Conservation (phyloP, 2,329 filamentous ascomycete species). For the Sarocladium oryzae region DNA sequence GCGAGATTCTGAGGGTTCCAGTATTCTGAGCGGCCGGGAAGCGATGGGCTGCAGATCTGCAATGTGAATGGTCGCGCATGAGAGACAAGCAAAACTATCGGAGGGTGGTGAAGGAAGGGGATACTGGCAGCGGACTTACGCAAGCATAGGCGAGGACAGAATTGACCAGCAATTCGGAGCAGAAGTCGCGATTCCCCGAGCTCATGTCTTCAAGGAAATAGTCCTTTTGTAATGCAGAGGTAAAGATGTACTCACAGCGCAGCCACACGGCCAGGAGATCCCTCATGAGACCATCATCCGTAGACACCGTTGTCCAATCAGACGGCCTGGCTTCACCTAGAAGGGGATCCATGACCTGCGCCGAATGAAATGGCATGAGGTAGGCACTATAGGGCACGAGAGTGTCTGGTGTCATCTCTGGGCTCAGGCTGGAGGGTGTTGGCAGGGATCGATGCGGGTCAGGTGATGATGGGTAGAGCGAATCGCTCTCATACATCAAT, state of each 20-base stretch:
- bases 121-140: slow-evolving; percentile 25
- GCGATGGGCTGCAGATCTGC: slow-evolving; percentile 23
- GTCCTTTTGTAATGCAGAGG: slow-evolving; percentile 31
- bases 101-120: too few relatives aligned
- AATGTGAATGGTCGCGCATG: not conserved
- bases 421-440: slow-evolving; percentile 3
- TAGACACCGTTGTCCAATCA: slow-evolving; percentile 29
- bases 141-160: slow-evolving; percentile 28
- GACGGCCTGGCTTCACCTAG: slow-evolving; percentile 24
- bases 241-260: slow-evolving; percentile 30
- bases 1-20: slow-evolving; percentile 28
- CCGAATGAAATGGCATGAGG: slow-evolving; percentile 30
- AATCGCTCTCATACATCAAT: slow-evolving; percentile 19
- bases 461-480: slow-evolving; percentile 9
- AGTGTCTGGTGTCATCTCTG: not conserved
- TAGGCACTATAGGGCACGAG: slow-evolving; percentile 14
- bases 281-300: slow-evolving; percentile 28
- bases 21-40: slow-evolving; percentile 25
- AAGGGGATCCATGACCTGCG: slow-evolving; percentile 25
- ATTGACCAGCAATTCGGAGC: slow-evolving; percentile 34
- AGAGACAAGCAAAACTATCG: too few relatives aligned
- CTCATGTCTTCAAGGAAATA: slow-evolving; percentile 33
- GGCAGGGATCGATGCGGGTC: not conserved
- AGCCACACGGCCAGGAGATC: slow-evolving; percentile 22
- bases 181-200: slow-evolving; percentile 23